Conservation (phyloP, 108 stramenopile species). For the Skeletonema marinoi region DNA sequence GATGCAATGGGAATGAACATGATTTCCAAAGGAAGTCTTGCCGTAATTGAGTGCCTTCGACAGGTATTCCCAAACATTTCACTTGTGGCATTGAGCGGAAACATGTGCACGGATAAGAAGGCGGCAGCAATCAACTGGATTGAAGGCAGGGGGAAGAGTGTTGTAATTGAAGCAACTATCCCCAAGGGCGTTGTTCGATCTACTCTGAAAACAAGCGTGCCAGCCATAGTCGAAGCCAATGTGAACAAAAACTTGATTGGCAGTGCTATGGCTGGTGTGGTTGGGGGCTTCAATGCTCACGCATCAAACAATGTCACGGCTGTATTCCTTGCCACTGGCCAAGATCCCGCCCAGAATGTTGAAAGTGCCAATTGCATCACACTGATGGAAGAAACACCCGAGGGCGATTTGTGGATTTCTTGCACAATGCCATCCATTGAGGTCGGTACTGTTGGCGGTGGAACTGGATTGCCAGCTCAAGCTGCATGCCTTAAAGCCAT, state of each 20-base stretch:
- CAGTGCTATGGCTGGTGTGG: conserved; percentile 94
- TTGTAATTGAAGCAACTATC: conserved; percentile 94
- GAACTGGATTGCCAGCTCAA: conserved; percentile 95
- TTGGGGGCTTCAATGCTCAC: conserved; percentile 99
- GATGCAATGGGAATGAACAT: conserved; percentile 99
- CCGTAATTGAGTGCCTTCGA: conserved; percentile 83
- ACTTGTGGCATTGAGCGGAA: conserved; percentile 93
- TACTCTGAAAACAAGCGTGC: conserved; percentile 94
- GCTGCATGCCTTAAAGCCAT: conserved; percentile 92
- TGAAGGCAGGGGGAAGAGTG: conserved; percentile 95
- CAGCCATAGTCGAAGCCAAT: conserved; percentile 92
- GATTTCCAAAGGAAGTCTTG: conserved; percentile 95
- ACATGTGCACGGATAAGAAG: conserved; percentile 99
- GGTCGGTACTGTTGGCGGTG: conserved; percentile 98
- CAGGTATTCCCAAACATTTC: conserved; percentile 71
- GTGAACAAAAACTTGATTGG: conserved; percentile 97
- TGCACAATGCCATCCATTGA: conserved; percentile 99
- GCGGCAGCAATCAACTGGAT: conserved; percentile 98
- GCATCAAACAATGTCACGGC: conserved; percentile 98
- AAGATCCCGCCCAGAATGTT: conserved; percentile 99
- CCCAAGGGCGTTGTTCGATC: conserved; percentile 81
- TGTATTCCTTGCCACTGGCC: conserved; percentile 96
- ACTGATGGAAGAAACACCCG: conserved; percentile 88
- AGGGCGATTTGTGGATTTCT: conserved; percentile 89
- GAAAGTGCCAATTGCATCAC: conserved; percentile 96